Base-by-base conservation (phyloP, 192 early-diverging fungal species). In the Entomortierella beljakovae region DNA sequence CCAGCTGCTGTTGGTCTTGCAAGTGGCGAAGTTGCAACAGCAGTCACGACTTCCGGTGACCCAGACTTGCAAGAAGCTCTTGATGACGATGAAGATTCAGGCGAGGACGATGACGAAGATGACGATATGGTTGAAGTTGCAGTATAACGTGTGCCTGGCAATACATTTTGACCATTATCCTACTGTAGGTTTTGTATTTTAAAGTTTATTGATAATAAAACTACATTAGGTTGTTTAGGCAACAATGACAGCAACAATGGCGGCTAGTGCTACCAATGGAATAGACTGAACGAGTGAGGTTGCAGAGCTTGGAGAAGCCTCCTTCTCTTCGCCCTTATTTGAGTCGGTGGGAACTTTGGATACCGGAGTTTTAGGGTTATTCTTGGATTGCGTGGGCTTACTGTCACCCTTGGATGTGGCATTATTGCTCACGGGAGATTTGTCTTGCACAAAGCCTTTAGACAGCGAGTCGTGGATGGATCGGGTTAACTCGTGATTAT, bases 41-140 rank as follows among this genome's bases (percentile, higher is more conserved):
- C 70, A 7, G 66, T 57, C 20, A 66, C 46, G 8, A 77, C 68
- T 6, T 68, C 70, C 13, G 65, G 60, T 9, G 53, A 73, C 25
- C 43, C 42, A 35, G 68, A 63, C 42, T 18, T 64, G 20, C 75
- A 80, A 13, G 67, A 73, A 16, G 66, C 55, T 2, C 56, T 82
- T 33, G 81, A 83, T 46, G 85, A 84, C 34, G 85, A 84, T 28
- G 83, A 85, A 28, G 83, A 82, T 28, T 82, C 82, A 26, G 82
- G 73, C n/a, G 67, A 63, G 43, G 43, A 46, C 32, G 80, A 82
- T 35, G 80, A 70, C 2, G 61, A 70, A 22, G 68, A 80, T 46
- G 79, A 80, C 26, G 68, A 67, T 1, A 63, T 71, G 64, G 65
- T 64, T 0, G 70, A 80, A 37, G 64, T 71, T 33, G 38, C 50